phyloP scores from a whole-genome alignment of 176 grass and related monocot genomes.

The Poa pratensis region DNA sequence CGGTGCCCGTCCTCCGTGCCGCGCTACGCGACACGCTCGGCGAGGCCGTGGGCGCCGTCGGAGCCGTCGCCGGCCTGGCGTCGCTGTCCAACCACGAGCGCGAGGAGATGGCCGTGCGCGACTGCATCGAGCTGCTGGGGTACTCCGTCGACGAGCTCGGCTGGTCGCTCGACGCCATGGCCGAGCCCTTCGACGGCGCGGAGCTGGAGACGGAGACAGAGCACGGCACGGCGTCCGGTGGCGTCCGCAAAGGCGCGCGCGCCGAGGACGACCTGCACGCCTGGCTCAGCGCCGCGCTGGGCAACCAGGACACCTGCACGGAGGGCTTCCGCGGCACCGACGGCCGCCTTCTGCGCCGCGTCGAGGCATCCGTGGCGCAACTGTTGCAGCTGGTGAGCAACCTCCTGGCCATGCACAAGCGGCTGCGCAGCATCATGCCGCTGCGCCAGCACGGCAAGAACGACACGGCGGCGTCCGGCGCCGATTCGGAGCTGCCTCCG shows the following conservation, averaged over 20 bases:
- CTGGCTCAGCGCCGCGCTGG: slow-evolving; percentile 79
- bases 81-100: slow-evolving; percentile 55
- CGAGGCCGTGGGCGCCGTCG: slow-evolving; percentile 55
- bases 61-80: slow-evolving; percentile 45
- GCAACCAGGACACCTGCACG: slow-evolving; percentile 87
- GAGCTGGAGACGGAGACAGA: not conserved
- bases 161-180: slow-evolving; percentile 75
- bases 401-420: slow-evolving; percentile 78
- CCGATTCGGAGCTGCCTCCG: slow-evolving; percentile 50
- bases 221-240: not conserved
- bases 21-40: slow-evolving; percentile 72
- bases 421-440: slow-evolving; percentile 62
- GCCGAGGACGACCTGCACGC: slow-evolving; percentile 68
- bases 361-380: slow-evolving; percentile 56
- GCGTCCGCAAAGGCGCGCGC: not conserved
- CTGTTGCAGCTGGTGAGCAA: slow-evolving; percentile 85
- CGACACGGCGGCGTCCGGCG: slow-evolving; percentile 1
- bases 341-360: slow-evolving; percentile 51
- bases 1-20: slow-evolving; percentile 72
- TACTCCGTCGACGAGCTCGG: slow-evolving; percentile 86
- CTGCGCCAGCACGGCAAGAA: slow-evolving; percentile 36
- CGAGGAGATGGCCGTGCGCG: slow-evolving; percentile 80
- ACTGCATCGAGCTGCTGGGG: slow-evolving; percentile 83
- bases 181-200: slow-evolving; percentile 1
- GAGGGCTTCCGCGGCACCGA: slow-evolving; percentile 79